Conservation (phyloP, 495 filamentous ascomycete species). For the Penicillium pancosmium region DNA sequence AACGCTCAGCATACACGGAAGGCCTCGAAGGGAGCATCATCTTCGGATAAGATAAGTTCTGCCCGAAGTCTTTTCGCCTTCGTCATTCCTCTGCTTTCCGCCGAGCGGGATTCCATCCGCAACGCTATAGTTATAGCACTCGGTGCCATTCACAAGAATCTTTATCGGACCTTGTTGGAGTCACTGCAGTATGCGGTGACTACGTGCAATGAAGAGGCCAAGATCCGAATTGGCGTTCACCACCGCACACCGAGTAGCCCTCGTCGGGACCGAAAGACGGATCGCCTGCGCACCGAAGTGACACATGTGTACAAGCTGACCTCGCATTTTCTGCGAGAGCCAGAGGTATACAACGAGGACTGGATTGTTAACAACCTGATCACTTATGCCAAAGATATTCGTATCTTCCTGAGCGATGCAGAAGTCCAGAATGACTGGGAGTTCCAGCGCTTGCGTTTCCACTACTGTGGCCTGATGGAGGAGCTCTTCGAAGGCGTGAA, state of each 20-base stretch:
- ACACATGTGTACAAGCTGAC: slow-evolving; percentile 95
- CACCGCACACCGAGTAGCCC: slow-evolving; percentile 77
- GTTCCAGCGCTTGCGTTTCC: slow-evolving; percentile 86
- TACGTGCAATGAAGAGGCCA: slow-evolving; percentile 84
- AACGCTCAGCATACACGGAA: slow-evolving; percentile 83
- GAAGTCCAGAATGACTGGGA: slow-evolving; percentile 97
- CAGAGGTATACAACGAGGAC: slow-evolving; percentile 82
- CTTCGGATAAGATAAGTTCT: slow-evolving; percentile 81
- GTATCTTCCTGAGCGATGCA: slow-evolving; percentile 88
- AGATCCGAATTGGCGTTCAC: slow-evolving; percentile 74
- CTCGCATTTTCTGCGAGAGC: slow-evolving; percentile 81
- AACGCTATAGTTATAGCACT: slow-evolving; percentile 91
- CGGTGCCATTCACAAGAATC: slow-evolving; percentile 91
- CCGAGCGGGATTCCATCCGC: slow-evolving; percentile 72
- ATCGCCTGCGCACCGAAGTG: slow-evolving; percentile 87
- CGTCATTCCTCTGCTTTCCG: slow-evolving; percentile 83
- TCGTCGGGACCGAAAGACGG: slow-evolving; percentile 74
- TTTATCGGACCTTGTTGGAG: slow-evolving; percentile 92
- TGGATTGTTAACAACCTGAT: slow-evolving; percentile 91
- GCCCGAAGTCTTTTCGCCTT: slow-evolving; percentile 86
- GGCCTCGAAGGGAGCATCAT: slow-evolving; percentile 70
- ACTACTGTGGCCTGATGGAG: slow-evolving; percentile 93
- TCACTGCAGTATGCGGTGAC: slow-evolving; percentile 82
- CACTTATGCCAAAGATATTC: slow-evolving; percentile 87
- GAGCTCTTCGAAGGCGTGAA: slow-evolving; percentile 91